Evolutionary conservation across 352 stramenopile species (phyloP).

Genomic region (Aphanomyces astaci): DNA sequence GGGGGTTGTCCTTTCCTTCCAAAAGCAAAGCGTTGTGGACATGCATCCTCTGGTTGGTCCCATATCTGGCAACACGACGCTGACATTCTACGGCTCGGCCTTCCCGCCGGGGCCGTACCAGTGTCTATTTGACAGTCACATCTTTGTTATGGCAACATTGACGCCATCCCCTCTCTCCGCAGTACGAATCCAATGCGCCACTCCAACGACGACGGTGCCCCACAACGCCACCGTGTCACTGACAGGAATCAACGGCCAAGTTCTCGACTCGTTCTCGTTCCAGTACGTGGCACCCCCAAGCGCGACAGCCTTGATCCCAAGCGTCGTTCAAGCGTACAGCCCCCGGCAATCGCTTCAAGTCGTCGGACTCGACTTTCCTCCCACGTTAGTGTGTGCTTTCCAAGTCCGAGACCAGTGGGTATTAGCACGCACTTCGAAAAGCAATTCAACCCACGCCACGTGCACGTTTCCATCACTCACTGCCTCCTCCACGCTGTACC

Average conservation of each 20-base stretch:
- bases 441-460: not conserved
- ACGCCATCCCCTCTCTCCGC: not conserved
- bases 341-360: not conserved
- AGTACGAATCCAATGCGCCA: not conserved
- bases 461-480: conserved; percentile 8
- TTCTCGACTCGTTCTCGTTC: not conserved
- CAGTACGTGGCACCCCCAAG: not conserved
- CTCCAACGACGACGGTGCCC: not conserved
- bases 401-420: not conserved
- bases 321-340: not conserved
- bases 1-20: not conserved
- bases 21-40: not conserved
- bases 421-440: not conserved
- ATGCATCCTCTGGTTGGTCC: not conserved
- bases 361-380: not conserved
- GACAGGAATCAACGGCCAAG: not conserved
- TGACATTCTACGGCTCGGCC: conserved; percentile 3
- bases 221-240: not conserved
- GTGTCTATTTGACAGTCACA: not conserved
- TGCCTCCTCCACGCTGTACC: not conserved
- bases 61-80: not conserved
- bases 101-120: not conserved
- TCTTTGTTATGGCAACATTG: not conserved
- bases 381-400: not conserved
- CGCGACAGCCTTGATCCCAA: not conserved